Evolutionary conservation across 139 green algal genomes (phyloP).

Genomic region (Nannochloris sp.): DNA sequence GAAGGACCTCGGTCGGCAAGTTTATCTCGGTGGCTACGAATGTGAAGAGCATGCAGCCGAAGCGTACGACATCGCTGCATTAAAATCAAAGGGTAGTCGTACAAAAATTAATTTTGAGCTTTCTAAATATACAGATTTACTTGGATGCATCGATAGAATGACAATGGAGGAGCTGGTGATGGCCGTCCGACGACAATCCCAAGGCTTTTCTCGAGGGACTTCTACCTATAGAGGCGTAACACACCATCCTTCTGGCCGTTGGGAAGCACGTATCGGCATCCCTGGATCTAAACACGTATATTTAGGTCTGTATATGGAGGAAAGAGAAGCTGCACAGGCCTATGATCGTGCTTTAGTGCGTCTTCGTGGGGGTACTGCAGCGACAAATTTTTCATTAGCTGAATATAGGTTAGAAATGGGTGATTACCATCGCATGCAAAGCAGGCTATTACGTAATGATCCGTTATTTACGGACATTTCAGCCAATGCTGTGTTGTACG

Average conservation of each 20-base stretch:
- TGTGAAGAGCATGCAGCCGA: slow-evolving; percentile 84
- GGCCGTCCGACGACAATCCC: slow-evolving; percentile 66
- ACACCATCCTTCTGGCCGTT: slow-evolving; percentile 71
- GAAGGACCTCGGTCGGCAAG: slow-evolving; percentile 71
- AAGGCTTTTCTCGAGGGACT: slow-evolving; percentile 84
- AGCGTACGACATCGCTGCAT: slow-evolving; percentile 79
- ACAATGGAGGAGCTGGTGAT: slow-evolving; percentile 86
- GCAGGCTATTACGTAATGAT: slow-evolving; percentile 11
- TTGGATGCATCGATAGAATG: slow-evolving; percentile 64
- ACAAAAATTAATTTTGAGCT: slow-evolving; percentile 66
- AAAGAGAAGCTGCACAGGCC: slow-evolving; percentile 37
- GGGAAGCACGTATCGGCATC: slow-evolving; percentile 81
- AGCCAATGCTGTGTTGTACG: slow-evolving; percentile 7
- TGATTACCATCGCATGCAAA: slow-evolving; percentile 54
- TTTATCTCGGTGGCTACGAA: slow-evolving; percentile 62
- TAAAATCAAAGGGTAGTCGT: slow-evolving; percentile 67
- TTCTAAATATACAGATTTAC: slow-evolving; percentile 66
- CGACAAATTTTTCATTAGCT: slow-evolving; percentile 76
- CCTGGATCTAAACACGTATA: slow-evolving; percentile 85
- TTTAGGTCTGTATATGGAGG: slow-evolving; percentile 63
- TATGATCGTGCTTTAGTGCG: slow-evolving; percentile 69
- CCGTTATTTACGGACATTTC: slow-evolving; percentile 4
- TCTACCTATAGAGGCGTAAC: slow-evolving; percentile 77
- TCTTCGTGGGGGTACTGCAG: slow-evolving; percentile 52
- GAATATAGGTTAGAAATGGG: slow-evolving; percentile 57